Base-by-base conservation (phyloP, 495 filamentous ascomycete species). In the Hypoxylon lenormandii region DNA sequence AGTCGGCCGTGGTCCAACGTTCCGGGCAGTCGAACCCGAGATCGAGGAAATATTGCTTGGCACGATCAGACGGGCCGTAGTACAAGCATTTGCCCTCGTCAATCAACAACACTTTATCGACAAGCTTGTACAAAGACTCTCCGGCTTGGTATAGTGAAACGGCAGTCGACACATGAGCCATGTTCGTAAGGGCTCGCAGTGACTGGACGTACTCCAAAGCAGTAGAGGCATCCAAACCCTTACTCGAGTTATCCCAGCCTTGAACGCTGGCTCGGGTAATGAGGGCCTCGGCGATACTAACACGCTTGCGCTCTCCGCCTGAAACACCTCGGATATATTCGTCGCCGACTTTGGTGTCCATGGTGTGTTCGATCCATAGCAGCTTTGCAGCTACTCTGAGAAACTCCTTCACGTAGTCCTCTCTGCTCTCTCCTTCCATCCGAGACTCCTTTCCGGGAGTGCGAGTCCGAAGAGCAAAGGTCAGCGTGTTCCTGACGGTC, bases 341-440 rank as follows among this genome's bases (percentile, higher is more conserved):
- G 74, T 96, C 91, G 18, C 94, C 94, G 12, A 97, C 92, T 18
- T 88, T 82, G 0, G 94, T 97, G 69, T 95, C 85, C 69, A 86
- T 86, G 0, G 93, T 95, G 73, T 97, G 92, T 5, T 75, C 76
- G 18, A 84, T 92, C 85, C 90, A 90, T 64, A 96, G 93, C 23
- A 93, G 78, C 63, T 91, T 88, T 7, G 88, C 82, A 36, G 92
- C 85, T 0, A 90, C 88, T n/a, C 87, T 75, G 5, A 91, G 80
- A 63, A 92, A 90, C 12, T 88, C 87, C 22, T 83, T 76, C 16
- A 89, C 86, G 60, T 91, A 92, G 18, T 88, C 84, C 21, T 79
- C 81, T 26, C 83, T 80, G 47, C 77, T 82, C 66, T 89, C 86
- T 0, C 88, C 89, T 60, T 85, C 83, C 23, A 82, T 80, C 3